Evolutionary conservation across 495 filamentous ascomycete genomes (phyloP).

Genomic region (Staphylotrichum tortipilum): DNA sequence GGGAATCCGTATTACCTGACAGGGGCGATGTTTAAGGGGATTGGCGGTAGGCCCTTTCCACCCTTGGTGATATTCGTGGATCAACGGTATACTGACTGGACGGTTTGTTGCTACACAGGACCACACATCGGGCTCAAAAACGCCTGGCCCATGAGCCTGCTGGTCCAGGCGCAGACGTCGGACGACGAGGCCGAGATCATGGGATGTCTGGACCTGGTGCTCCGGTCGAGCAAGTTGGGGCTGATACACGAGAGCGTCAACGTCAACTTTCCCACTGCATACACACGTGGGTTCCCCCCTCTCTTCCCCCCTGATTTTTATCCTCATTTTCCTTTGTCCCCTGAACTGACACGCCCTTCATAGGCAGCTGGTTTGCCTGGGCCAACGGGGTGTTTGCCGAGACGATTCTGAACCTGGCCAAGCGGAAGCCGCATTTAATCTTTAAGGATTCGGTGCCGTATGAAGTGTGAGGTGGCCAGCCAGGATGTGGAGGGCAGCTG

Average conservation of each 20-base stretch:
- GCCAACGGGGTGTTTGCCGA: constrained; percentile 94
- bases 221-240: constrained; percentile 62
- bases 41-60: constrained; percentile 56
- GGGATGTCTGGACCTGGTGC: constrained; percentile 60
- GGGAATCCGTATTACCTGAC: constrained; percentile 86
- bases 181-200: constrained; percentile 77
- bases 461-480: constrained; percentile 24
- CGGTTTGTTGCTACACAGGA: constrained; percentile 16
- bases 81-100: not conserved
- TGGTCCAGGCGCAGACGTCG: constrained; percentile 87
- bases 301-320: no score
- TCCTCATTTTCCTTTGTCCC: no score
- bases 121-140: constrained; percentile 71
- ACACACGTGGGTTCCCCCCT: constrained; percentile 71
- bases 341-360: constrained; percentile 24
- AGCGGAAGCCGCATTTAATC: constrained; percentile 77
- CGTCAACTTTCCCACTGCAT: constrained; percentile 63
- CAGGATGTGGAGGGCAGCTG: no score
- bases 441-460: constrained; percentile 56
- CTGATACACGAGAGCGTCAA: constrained; percentile 89
- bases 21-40: constrained; percentile 73
- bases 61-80: not conserved
- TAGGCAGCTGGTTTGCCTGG: constrained; percentile 93
- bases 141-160: constrained; percentile 95
- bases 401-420: constrained; percentile 82